These are phyloP conservation scores for Amanita jacksonii DNA, from an alignment of 768 basidiomycete genomes.

Conservation along the genomic window DNA sequence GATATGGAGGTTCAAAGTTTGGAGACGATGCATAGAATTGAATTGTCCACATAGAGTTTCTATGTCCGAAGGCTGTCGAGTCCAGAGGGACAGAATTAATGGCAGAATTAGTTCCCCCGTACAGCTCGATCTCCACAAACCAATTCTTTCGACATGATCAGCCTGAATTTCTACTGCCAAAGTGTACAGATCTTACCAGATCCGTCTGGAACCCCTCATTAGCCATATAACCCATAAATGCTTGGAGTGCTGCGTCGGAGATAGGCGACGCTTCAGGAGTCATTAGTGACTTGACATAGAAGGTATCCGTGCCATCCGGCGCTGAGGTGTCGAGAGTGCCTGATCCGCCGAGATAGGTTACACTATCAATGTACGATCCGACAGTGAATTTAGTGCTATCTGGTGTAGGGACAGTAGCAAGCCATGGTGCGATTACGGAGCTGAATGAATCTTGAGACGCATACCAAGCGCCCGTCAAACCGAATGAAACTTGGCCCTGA, in stretches of 20 bases:
- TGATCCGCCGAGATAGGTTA: slow-evolving; percentile 19
- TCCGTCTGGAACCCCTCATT: slow-evolving; percentile 17
- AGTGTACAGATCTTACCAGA: too few species aligned
- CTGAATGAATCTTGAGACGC: slow-evolving; percentile 14
- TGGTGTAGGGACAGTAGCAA: slow-evolving; percentile 14
- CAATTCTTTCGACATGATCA: slow-evolving; percentile 16
- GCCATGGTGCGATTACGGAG: slow-evolving; percentile 21
- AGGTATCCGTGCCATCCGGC: slow-evolving; percentile 26
- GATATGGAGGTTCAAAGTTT: slow-evolving; percentile 27
- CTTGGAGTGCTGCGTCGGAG: slow-evolving; percentile 20
- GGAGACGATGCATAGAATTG: slow-evolving; percentile 36
- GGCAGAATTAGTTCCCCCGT: slow-evolving; percentile 29
- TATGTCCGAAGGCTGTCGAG: slow-evolving; percentile 30
- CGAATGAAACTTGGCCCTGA: slow-evolving; percentile 18
- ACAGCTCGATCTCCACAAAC: slow-evolving; percentile 30
- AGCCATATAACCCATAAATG: slow-evolving; percentile 27
- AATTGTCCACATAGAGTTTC: slow-evolving; percentile 30
- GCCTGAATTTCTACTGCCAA: too few species aligned
- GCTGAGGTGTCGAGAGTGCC: slow-evolving; percentile 16
- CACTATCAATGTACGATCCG: slow-evolving; percentile 24
- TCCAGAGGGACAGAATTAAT: slow-evolving; percentile 26
- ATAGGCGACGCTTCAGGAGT: slow-evolving; percentile 23
- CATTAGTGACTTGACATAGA: slow-evolving; percentile 35
- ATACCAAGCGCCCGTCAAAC: slow-evolving; percentile 23
- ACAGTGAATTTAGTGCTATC: slow-evolving; percentile 8